Evolutionary conservation across 495 filamentous ascomycete species (phyloP).

Genomic region (Aspergillus sclerotioniger): DNA sequence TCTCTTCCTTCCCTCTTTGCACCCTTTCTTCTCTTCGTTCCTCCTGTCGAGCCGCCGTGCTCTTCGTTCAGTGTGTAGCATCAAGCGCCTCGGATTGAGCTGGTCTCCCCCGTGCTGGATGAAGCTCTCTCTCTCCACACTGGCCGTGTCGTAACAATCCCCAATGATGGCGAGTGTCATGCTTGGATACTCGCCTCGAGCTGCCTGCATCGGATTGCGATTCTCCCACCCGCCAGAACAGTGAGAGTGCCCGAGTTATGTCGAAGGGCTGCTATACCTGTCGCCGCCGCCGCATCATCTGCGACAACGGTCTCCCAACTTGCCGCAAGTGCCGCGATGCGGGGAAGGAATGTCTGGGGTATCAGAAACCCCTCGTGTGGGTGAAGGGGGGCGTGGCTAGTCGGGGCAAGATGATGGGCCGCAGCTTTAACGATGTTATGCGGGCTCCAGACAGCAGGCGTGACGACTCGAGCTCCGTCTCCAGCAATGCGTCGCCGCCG

Average conservation of each 20-base stretch:
- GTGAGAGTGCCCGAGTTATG: conserved; percentile 26
- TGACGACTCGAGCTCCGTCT: not conserved
- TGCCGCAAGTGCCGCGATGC: conserved; percentile 64
- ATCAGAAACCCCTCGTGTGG: conserved; percentile 55
- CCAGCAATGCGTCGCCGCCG: not conserved
- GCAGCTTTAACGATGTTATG: conserved; percentile 43
- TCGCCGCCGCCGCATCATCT: conserved; percentile 51
- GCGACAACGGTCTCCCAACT: conserved; percentile 61
- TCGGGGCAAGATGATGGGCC: conserved; percentile 52
- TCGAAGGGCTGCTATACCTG: conserved; percentile 52
- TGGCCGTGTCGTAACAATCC: not conserved
- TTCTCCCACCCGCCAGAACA: conserved; percentile 6
- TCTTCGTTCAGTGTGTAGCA: not conserved
- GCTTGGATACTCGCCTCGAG: conserved; percentile 18
- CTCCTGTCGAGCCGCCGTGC: not conserved
- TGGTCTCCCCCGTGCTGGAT: too few species aligned
- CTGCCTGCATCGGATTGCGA: conserved; percentile 9
- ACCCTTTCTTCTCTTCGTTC: not conserved
- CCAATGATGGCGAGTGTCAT: conserved; percentile 24
- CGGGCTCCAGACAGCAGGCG: conserved; percentile 1
- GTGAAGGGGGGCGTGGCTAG: conserved; percentile 52
- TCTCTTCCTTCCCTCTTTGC: not conserved
- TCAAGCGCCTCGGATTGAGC: not conserved
- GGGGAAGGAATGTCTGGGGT: conserved; percentile 60
- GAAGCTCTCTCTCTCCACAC: not conserved